Evolutionary conservation across 2,329 filamentous ascomycete species (phyloP).

Genomic region (Fonsecaea pedrosoi): DNA sequence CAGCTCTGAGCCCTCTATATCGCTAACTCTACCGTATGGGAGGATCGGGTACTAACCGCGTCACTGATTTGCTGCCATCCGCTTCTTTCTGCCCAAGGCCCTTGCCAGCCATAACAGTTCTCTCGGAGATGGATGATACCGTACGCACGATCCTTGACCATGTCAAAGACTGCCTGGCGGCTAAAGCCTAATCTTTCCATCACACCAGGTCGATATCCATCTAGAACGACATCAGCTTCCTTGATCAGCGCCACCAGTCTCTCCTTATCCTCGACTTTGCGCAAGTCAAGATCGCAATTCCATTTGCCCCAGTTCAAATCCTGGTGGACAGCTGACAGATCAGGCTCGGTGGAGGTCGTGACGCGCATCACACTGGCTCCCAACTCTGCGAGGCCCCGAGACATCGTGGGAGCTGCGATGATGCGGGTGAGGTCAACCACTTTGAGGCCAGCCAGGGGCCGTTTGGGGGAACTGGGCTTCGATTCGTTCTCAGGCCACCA

Average conservation of each 20-base stretch:
- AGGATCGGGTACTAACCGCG: constrained; percentile 48
- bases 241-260: constrained; percentile 52
- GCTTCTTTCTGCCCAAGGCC: constrained; percentile 45
- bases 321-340: constrained; percentile 42
- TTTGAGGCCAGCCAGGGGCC: constrained; percentile 54
- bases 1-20: too few relatives aligned
- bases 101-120: constrained; percentile 60
- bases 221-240: constrained; percentile 61
- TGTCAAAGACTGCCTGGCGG: constrained; percentile 47
- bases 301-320: constrained; percentile 5
- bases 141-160: constrained; percentile 49
- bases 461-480: constrained; percentile 15
- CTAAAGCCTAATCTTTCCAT: constrained; percentile 67
- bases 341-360: constrained; percentile 47
- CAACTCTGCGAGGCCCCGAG: constrained; percentile 50
- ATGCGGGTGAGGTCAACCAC: constrained; percentile 57
- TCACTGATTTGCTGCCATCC: constrained; percentile 61
- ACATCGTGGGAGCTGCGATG: constrained; percentile 53
- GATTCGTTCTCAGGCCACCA: too few relatives aligned
- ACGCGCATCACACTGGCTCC: constrained; percentile 56
- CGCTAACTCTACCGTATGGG: too few relatives aligned
- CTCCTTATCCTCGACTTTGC: constrained; percentile 48
- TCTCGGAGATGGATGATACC: constrained; percentile 58
- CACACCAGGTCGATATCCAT: constrained; percentile 57
- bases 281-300: constrained; percentile 58